These are phyloP conservation scores for Dothidotthia symphoricarpi DNA, from an alignment of 2,329 filamentous ascomycete genomes.

Conservation along the genomic window DNA sequence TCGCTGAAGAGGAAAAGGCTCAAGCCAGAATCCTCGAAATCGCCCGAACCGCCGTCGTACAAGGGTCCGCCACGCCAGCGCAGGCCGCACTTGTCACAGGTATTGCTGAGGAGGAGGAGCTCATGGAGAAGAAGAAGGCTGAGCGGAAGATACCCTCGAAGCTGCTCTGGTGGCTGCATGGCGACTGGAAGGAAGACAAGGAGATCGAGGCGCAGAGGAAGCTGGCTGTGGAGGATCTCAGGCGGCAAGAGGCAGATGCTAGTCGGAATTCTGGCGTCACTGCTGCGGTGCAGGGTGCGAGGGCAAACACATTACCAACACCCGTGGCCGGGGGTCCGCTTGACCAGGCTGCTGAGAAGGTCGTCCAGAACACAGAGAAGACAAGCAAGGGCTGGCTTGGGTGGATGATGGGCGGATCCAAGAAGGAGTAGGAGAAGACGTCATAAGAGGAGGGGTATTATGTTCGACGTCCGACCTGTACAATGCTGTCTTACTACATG, in stretches of 20 bases:
- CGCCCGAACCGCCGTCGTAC: constrained; percentile 45
- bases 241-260: constrained; percentile 26
- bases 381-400: constrained; percentile 48
- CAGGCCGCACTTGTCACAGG: constrained; percentile 53
- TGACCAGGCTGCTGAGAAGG: constrained; percentile 47
- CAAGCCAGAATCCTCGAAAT: constrained; percentile 44
- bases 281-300: constrained; percentile 36
- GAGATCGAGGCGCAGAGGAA: constrained; percentile 35
- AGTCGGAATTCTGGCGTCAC: constrained; percentile 24
- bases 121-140: constrained; percentile 39
- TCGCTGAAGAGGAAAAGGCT: constrained; percentile 53
- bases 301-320: constrained; percentile 24
- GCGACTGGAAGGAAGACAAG: constrained; percentile 42
- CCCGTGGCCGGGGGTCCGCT: constrained; percentile 46
- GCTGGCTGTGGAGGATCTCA: constrained; percentile 32
- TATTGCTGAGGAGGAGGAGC: constrained; percentile 63
- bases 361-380: constrained; percentile 36
- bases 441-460: constrained; percentile 26
- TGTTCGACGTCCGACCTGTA: constrained; percentile 34
- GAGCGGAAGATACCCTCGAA: constrained; percentile 32
- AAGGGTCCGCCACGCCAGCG: constrained; percentile 50
- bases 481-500: constrained; percentile 34
- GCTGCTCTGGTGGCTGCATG: constrained; percentile 38
- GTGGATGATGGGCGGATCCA: constrained; percentile 45
- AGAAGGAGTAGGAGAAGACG: constrained; percentile 24